Evolutionary conservation across 768 basidiomycete species (phyloP).

Genomic region (Kwoniella sp.): DNA sequence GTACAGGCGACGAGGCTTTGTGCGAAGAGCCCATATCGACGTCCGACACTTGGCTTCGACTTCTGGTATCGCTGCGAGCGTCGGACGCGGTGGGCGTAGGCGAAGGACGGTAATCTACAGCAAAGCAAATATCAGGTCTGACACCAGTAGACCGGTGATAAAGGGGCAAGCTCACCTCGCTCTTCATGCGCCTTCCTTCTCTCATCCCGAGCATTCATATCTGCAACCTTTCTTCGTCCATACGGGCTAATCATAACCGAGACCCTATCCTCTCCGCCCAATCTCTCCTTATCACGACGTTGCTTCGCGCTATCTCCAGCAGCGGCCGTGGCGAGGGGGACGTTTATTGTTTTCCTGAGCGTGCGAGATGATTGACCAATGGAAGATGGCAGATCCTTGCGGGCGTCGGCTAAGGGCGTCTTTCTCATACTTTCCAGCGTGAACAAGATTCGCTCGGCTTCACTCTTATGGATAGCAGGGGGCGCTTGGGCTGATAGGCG

Average conservation of each 20-base stretch:
- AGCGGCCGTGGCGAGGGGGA: conserved; percentile 48
- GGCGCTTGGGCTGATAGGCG: conserved; percentile 28
- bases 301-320: conserved; percentile 39
- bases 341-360: conserved; percentile 44
- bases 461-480: conserved; percentile 32
- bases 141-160: no score
- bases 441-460: conserved; percentile 50
- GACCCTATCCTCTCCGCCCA: conserved; percentile 34
- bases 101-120: conserved; percentile 12
- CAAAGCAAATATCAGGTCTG: no score
- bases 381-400: conserved; percentile 28
- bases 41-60: conserved; percentile 23
- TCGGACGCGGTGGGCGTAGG: conserved; percentile 18
- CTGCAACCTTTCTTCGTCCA: conserved; percentile 40
- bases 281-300: conserved; percentile 39
- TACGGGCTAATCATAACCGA: conserved; percentile 54
- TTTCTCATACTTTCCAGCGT: conserved; percentile 46
- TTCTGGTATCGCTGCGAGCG: conserved; percentile 10
- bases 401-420: conserved; percentile 43
- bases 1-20: conserved; percentile 16
- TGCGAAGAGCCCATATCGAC: conserved; percentile 25
- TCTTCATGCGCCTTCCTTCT: conserved; percentile 23
- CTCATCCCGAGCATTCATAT: conserved; percentile 31
- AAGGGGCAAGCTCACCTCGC: conserved; percentile 21
- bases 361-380: conserved; percentile 45